Conservation (phyloP, 1,284 basidiomycete species). For the Phenoliferia sp. region DNA sequence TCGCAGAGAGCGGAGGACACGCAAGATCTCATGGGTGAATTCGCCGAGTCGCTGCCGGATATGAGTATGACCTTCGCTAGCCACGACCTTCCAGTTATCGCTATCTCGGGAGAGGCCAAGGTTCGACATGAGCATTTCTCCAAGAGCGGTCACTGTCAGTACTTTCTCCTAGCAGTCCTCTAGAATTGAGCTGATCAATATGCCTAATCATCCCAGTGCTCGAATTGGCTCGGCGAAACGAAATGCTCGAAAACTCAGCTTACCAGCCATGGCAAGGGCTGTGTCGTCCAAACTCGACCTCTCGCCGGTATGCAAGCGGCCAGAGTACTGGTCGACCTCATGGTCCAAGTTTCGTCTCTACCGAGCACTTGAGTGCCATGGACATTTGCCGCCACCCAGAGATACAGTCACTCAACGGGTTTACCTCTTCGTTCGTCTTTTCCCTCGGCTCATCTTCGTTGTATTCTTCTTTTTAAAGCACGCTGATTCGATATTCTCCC, state of each 20-base stretch:
- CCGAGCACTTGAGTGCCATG: constrained; percentile 21
- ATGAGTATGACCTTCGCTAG: constrained; percentile 17
- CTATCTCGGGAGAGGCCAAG: constrained; percentile 26
- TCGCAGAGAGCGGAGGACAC: constrained; percentile 8
- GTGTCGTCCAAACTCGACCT: constrained; percentile 26
- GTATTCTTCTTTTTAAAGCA: constrained; percentile 20
- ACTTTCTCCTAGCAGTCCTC: not conserved
- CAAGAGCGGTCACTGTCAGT: constrained; percentile 14
- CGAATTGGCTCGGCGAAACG: not conserved
- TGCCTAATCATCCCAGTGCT: constrained; percentile 6
- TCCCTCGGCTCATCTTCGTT: no score
- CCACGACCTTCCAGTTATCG: constrained; percentile 24
- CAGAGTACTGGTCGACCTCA: constrained; percentile 5
- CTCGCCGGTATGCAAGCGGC: constrained; percentile 10
- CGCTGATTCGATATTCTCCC: constrained; percentile 34
- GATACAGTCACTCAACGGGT: constrained; percentile 21
- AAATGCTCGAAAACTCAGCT: constrained; percentile 16
- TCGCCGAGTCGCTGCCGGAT: constrained; percentile 23
- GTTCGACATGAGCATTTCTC: constrained; percentile 10
- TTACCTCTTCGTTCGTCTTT: constrained; percentile 24
- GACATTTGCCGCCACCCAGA: constrained; percentile 33
- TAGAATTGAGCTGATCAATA: not conserved
- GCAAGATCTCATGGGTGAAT: constrained; percentile 23
- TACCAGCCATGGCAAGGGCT: constrained; percentile 24
- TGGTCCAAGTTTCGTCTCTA: constrained; percentile 16